These are phyloP conservation scores for Entomortierella lignicola DNA, from an alignment of 192 early-diverging fungal species.

Conservation along the genomic window DNA sequence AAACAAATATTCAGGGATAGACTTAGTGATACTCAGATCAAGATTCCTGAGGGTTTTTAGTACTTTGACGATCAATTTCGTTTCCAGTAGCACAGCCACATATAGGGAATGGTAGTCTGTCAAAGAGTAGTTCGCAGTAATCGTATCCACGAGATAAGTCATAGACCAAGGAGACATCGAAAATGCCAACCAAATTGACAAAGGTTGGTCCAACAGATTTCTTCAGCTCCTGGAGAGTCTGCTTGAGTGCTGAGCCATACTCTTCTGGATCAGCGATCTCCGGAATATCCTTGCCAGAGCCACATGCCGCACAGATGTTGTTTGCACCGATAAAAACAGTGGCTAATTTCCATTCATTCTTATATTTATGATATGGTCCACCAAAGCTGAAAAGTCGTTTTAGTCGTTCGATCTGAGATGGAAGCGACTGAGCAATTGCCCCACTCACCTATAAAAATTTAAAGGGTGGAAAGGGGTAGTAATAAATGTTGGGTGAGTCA, in stretches of 20 bases:
- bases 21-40: no score
- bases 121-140: constrained; percentile 64
- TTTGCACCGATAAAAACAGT: constrained; percentile 69
- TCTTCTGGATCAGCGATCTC: constrained; percentile 57
- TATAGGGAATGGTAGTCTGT: constrained; percentile 56
- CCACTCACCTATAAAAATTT: constrained; percentile 58
- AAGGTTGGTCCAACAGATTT: constrained; percentile 56
- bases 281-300: constrained; percentile 30
- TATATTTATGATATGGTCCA: constrained; percentile 42
- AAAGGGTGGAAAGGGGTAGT: neutral
- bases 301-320: constrained; percentile 63
- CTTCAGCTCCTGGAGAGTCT: constrained; percentile 47
- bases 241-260: constrained; percentile 54
- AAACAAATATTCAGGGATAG: no score
- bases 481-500: constrained; percentile 5
- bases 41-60: neutral
- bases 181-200: constrained; percentile 65
- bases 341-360: constrained; percentile 63
- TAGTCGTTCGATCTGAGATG: constrained; percentile 51
- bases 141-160: constrained; percentile 61
- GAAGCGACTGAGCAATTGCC: constrained; percentile 57
- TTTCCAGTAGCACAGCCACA: constrained; percentile 59
- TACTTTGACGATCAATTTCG: constrained; percentile 56
- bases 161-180: constrained; percentile 63
- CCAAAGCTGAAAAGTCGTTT: constrained; percentile 29